Evolutionary conservation across 805 yeast species (phyloP), one percentile per base, ranked within the genome.

Genomic region (Saccharomycopsis babjevae): DNA sequence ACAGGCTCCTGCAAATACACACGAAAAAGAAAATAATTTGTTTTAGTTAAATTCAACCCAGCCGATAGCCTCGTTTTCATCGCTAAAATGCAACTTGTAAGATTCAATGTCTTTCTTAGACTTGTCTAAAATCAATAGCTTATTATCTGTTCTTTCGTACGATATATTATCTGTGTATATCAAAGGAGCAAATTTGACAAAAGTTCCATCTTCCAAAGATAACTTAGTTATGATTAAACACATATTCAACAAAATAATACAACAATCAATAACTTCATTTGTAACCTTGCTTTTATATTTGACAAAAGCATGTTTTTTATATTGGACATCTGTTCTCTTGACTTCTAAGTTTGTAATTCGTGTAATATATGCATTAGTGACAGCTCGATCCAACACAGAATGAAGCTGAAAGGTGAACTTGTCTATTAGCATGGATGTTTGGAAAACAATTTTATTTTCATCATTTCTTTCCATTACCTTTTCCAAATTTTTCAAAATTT

Each of bases 151-250:
- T 42, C 56, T 43, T 28, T 62, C 64, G 34, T 62, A 62, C 25
- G 22, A 59, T 4, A 62, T 16, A 50, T 62, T 59, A n/a, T 59
- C 62, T 16, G 43, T 18, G 25, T 52, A 57, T 8, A 62, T 62
- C 28, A 59, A 54, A 7, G 64, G 64, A n/a, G 64, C 64, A 50
- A 62, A 62, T 54, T 62, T 62, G 5, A 52, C 55, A 50, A 62
- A 62, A 7, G 54, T 52, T 20, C 30, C 32, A 25, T 28, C 50
- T 11, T 30, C 20, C 30, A 55, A n/a, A n/a, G 55, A 36, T 16
- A 60, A 43, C 55, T 59, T 57, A 5, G 64, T 62, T 8, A 62
- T 62, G 16, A 62, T 60, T 32, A 62, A 39, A 36, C 64, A 62
- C 56, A 62, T 56, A 40, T 62, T 62, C 15, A 62, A 42, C 13